These are phyloP conservation scores for Ehretia macrophylla DNA, from an alignment of 257 asterid genomes.

Conservation along the genomic window DNA sequence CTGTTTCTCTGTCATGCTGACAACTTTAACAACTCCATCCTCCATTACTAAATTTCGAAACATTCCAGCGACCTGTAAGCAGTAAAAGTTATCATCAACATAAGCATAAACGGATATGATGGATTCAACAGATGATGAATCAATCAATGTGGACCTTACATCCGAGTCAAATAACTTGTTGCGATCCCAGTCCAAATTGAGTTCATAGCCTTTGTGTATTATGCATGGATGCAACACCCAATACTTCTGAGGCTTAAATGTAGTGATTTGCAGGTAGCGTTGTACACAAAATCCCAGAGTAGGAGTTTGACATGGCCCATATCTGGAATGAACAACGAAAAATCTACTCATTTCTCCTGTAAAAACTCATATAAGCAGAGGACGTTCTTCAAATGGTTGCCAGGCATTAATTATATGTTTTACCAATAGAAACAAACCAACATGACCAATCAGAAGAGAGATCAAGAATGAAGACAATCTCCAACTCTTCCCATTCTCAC, in stretches of 20 bases:
- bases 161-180: constrained; percentile 69
- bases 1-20: constrained; percentile 59
- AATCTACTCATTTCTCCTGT: constrained; percentile 1
- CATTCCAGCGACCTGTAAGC: constrained; percentile 62
- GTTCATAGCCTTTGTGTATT: constrained; percentile 69
- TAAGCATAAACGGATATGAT: constrained; percentile 12
- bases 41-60: constrained; percentile 53
- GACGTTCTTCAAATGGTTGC: not conserved
- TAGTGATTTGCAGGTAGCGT: constrained; percentile 71
- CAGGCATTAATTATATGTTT: too few relatives aligned
- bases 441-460: too few relatives aligned
- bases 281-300: constrained; percentile 92
- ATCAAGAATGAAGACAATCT: too few relatives aligned
- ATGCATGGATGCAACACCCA: constrained; percentile 79
- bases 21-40: constrained; percentile 58
- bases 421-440: too few relatives aligned
- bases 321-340: constrained; percentile 46
- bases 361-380: not conserved
- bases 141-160: constrained; percentile 41
- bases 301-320: constrained; percentile 96
- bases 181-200: constrained; percentile 86
- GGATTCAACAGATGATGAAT: constrained; percentile 1
- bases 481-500: too few relatives aligned
- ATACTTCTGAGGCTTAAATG: constrained; percentile 78
- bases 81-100: constrained; percentile 18